phyloP scores from a whole-genome alignment of 306 rosid species.

The Glycine latifolia region DNA sequence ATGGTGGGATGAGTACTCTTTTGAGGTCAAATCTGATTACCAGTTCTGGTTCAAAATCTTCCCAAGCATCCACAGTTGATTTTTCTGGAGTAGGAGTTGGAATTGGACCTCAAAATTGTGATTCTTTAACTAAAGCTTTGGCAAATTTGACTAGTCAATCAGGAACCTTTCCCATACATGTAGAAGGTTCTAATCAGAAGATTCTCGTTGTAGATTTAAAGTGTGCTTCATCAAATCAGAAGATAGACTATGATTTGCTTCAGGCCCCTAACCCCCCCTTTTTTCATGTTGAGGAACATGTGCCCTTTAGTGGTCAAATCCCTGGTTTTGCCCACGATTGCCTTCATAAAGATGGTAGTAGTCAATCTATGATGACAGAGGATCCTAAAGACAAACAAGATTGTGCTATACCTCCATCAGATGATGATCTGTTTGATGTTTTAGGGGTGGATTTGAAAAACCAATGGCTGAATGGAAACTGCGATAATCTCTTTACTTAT shows the following conservation, averaged over 20 bases:
- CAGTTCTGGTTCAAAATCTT: conserved; percentile 51
- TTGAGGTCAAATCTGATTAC: conserved; percentile 52
- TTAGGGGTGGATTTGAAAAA: conserved; percentile 79
- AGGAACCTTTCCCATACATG: conserved; percentile 37
- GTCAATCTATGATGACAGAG: conserved; percentile 31
- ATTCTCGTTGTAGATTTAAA: conserved; percentile 43
- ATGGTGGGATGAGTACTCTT: conserved; percentile 47
- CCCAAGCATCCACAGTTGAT: conserved; percentile 35
- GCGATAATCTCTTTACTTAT: conserved; percentile 55
- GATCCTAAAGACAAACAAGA: conserved; percentile 51
- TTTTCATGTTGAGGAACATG: conserved; percentile 45
- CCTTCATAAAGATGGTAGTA: no score
- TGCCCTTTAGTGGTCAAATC: conserved; percentile 37
- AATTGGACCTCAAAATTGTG: conserved; percentile 48
- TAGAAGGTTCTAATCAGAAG: conserved; percentile 50
- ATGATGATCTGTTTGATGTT: conserved; percentile 87
- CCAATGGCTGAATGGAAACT: conserved; percentile 59
- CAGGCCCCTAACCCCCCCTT: conserved; percentile 52
- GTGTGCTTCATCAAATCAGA: conserved; percentile 53
- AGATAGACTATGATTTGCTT: conserved; percentile 52
- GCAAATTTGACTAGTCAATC: conserved; percentile 47
- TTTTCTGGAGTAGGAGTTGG: conserved; percentile 49
- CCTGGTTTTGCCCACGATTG: no score
- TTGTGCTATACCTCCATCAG: conserved; percentile 55
- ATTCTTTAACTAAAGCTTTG: conserved; percentile 52